A percentile compares a stretch with the other conserved stretches of the same genome.
These are phyloP conservation scores for Erigeron philadelphicus DNA, from an alignment of 140 eudicot species.

Conservation along the genomic window DNA sequence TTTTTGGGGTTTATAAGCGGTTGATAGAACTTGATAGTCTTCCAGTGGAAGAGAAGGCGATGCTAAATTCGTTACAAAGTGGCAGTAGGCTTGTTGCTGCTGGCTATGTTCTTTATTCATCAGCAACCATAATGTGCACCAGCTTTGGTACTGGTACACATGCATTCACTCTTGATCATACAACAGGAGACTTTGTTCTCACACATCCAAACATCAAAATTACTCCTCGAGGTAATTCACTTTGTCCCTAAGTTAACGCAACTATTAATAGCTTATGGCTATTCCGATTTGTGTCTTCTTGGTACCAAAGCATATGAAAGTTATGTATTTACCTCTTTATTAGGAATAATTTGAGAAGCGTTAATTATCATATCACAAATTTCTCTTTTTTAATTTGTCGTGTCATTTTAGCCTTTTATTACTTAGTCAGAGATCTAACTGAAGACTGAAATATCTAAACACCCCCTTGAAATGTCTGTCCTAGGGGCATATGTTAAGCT, in stretches of 20 bases:
- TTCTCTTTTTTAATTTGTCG: too few relatives aligned
- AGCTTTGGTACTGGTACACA: constrained; percentile 87
- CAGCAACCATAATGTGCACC: constrained; percentile 86
- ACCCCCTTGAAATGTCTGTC: not conserved
- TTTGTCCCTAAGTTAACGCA: not conserved
- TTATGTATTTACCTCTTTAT: too few relatives aligned
- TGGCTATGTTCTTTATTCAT: constrained; percentile 93
- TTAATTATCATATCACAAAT: too few relatives aligned
- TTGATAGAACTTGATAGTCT: constrained; percentile 63
- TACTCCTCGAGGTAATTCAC: constrained; percentile 70
- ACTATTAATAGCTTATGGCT: too few relatives aligned
- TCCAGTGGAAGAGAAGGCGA: constrained; percentile 75
- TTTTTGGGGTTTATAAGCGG: constrained; percentile 79
- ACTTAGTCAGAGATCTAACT: too few relatives aligned
- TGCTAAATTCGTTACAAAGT: constrained; percentile 81
- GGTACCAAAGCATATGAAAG: too few relatives aligned
- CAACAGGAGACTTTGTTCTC: constrained; percentile 84
- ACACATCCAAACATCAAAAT: constrained; percentile 85
- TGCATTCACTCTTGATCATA: constrained; percentile 72
- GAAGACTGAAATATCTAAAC: not conserved
- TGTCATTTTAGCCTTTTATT: too few relatives aligned
- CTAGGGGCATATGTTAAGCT: not conserved
- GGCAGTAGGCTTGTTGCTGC: constrained; percentile 76
- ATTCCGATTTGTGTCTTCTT: too few relatives aligned
- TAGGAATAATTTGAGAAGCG: too few relatives aligned